These are phyloP conservation scores for Corymbia maculata DNA, from an alignment of 345 rosid genomes.

Conservation along the genomic window DNA sequence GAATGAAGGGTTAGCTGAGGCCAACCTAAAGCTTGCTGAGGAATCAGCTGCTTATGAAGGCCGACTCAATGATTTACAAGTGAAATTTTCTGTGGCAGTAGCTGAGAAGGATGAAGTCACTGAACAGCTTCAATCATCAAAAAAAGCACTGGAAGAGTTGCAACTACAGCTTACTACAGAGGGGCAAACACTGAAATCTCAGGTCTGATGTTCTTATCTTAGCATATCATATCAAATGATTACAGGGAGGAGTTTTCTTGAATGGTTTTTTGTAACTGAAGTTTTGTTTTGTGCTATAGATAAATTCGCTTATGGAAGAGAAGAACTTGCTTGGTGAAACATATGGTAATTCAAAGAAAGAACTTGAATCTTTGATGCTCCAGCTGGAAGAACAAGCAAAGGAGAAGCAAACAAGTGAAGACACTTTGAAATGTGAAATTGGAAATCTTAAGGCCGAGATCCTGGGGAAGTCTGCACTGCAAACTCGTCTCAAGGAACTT, in stretches of 20 bases:
- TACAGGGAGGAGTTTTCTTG: not conserved
- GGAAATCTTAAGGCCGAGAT: constrained; percentile 35
- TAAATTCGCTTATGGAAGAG: constrained; percentile 64
- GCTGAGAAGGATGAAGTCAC: constrained; percentile 53
- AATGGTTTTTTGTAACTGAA: not conserved
- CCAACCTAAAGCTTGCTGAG: constrained; percentile 65
- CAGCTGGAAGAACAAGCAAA: constrained; percentile 56
- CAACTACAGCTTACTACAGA: constrained; percentile 52
- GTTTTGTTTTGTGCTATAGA: constrained; percentile 25
- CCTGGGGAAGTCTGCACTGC: constrained; percentile 36
- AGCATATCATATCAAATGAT: not conserved
- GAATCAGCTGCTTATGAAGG: constrained; percentile 61
- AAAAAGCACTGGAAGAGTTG: constrained; percentile 54
- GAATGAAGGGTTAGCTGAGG: constrained; percentile 64
- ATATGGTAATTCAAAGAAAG: constrained; percentile 47
- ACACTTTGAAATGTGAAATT: constrained; percentile 30
- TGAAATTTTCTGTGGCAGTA: constrained; percentile 33
- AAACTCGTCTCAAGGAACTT: constrained; percentile 50
- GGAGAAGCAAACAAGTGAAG: constrained; percentile 35
- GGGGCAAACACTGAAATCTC: constrained; percentile 57
- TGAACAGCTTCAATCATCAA: constrained; percentile 54
- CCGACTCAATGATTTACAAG: constrained; percentile 44
- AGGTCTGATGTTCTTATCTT: constrained; percentile 36
- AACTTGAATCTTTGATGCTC: constrained; percentile 48
- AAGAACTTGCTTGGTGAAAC: constrained; percentile 56